These are phyloP conservation scores for Gastrolobium villosum DNA, from an alignment of 306 rosid genomes.

Conservation along the genomic window DNA sequence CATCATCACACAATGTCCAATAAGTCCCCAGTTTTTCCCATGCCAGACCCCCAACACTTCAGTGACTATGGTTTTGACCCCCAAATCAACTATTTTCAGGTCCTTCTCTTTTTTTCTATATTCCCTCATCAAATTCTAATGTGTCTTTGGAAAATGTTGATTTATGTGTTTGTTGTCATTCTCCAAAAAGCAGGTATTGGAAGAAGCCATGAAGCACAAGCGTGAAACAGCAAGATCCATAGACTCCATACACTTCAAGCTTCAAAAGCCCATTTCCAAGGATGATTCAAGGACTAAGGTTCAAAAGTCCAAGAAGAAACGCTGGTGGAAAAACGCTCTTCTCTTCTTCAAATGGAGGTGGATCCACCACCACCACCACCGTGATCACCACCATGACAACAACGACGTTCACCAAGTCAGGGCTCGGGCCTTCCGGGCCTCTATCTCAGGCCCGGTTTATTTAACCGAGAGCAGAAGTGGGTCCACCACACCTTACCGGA, in stretches of 20 bases:
- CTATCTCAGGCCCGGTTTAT: constrained; percentile 88
- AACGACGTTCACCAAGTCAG: constrained; percentile 79
- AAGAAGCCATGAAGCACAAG: constrained; percentile 89
- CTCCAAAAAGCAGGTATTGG: constrained; percentile 65
- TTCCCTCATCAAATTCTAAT: neutral
- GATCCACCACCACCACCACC: constrained; percentile 39
- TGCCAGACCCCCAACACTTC: constrained; percentile 88
- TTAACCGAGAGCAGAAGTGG: constrained; percentile 80
- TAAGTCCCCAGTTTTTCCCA: constrained; percentile 84
- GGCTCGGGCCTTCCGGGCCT: constrained; percentile 77
- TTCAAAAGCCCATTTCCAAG: constrained; percentile 80
- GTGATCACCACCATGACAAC: neutral
- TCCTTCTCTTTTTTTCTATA: constrained; percentile 26
- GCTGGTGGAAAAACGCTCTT: constrained; percentile 87
- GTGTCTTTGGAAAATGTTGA: too few relatives aligned
- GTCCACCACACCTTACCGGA: constrained; percentile 69
- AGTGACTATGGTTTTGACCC: constrained; percentile 99
- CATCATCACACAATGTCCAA: constrained; percentile 58
- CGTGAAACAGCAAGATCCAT: constrained; percentile 73
- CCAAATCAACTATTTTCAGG: constrained; percentile 92
- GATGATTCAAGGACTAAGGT: constrained; percentile 67
- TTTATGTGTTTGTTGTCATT: neutral
- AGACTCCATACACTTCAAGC: constrained; percentile 90
- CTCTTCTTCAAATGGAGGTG: constrained; percentile 83
- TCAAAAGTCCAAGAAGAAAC: constrained; percentile 68